Base-by-base conservation (phyloP, 306 rosid genomes). In the Cucurbita moschata region DNA sequence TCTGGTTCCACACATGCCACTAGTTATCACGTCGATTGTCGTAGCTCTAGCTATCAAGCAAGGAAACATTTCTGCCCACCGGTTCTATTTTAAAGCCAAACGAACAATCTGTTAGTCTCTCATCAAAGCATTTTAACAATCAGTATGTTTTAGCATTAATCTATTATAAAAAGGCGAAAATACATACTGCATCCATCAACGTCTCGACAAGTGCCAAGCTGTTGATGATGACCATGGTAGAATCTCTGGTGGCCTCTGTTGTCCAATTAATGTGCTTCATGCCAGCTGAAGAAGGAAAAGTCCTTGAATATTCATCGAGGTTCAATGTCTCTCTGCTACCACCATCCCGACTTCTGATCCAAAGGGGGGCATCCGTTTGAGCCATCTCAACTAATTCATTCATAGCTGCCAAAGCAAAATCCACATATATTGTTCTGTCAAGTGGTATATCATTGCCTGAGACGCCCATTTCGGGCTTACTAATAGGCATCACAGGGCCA, bases 51-150 rank as follows among this genome's bases (percentile, higher is more conserved):
- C 86, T 51, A 94, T 79, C 74, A 83, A 42, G 55, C 83, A 77
- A n/a, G 90, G 85, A 73, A 94, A 94, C 90, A 89, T 86, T 77
- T 86, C 92, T 0, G 72, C 52, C 98, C 98, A 94, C 6, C 88
- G 97, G 74, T 82, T 87, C 98, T 94, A 38, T 72, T 55, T 44
- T 56, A 50, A 80, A 1, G 62, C 56, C 75, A 69, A 64, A 70
- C 47, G 37, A 80, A 78, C 67, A 44, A 63, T 51, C 19, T 8
- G 5, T 73, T 50, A 14, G 54, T 50, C 18, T 50, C 18, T 14
- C 56, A 65, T 43, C 58, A 21, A 30, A 75, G 44, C 47, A 38
- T 73, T 70, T 14, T 37, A 73, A 40, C 37, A 58, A n/a, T 57
- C 73, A 75, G 62, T 23, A 47, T 5, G 14, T 13, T 43, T 66